A percentile compares a stretch with the other conserved stretches of the same genome.
phyloP scores from a whole-genome alignment of 2,329 filamentous ascomycete genomes.

The Cercospora sp. region DNA sequence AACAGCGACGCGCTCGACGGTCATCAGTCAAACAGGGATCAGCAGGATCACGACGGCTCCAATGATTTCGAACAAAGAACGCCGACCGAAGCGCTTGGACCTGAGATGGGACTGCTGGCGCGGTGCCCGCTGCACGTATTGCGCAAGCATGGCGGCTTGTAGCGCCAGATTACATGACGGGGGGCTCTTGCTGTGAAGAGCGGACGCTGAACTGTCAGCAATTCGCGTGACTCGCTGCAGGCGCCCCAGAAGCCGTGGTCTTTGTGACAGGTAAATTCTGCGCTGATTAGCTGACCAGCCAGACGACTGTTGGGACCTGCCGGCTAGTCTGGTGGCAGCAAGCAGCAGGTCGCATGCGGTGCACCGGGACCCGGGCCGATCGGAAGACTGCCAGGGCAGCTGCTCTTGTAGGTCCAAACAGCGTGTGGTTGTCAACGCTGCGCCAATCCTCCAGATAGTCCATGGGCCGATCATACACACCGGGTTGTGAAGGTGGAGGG shows the following conservation, averaged over 20 bases:
- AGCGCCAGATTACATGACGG: constrained; percentile 21
- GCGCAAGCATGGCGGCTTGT: constrained; percentile 34
- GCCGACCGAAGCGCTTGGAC: constrained; percentile 18
- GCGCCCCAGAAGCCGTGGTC: constrained; percentile 26
- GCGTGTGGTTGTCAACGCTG: constrained; percentile 27
- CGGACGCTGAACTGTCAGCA: constrained; percentile 33
- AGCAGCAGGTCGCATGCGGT: constrained; percentile 32
- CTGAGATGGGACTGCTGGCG: constrained; percentile 17
- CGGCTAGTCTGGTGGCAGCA: constrained; percentile 29
- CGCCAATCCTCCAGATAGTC: constrained; percentile 32
- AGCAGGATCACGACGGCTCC: constrained; percentile 15
- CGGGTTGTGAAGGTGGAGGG: constrained; percentile 31
- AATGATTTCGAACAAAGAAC: constrained; percentile 16
- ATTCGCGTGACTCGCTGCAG: constrained; percentile 36
- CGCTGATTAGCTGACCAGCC: constrained; percentile 23
- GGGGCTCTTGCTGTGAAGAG: constrained; percentile 13
- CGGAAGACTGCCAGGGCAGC: constrained; percentile 37
- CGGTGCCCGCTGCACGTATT: constrained; percentile 31
- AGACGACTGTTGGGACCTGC: constrained; percentile 30
- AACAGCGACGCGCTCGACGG: constrained; percentile 19
- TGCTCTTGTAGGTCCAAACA: constrained; percentile 31
- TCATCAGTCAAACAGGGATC: constrained; percentile 20
- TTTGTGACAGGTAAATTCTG: constrained; percentile 37
- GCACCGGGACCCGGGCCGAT: constrained; percentile 37
- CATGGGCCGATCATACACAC: constrained; percentile 38